A percentile compares a stretch with the other conserved stretches of the same genome.
These are phyloP conservation scores for Westerdykella aurantiaca DNA, from an alignment of 2,329 filamentous ascomycete species.

Conservation along the genomic window DNA sequence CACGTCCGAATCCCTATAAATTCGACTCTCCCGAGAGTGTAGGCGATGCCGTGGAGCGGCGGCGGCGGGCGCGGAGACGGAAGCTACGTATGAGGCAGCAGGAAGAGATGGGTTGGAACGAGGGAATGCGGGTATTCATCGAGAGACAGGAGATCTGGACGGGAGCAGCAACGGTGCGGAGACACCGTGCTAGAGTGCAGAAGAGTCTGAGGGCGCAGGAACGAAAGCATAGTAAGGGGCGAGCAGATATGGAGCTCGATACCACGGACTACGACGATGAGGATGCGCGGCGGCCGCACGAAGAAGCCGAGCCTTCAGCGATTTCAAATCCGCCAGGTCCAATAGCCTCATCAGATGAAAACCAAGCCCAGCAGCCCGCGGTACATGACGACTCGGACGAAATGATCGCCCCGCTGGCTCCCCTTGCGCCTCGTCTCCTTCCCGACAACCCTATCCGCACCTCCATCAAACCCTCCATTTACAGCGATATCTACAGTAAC, in stretches of 20 bases:
- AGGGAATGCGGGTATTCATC: constrained; percentile 73
- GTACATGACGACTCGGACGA: constrained; percentile 4
- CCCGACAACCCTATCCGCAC: constrained; percentile 68
- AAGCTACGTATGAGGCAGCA: constrained; percentile 35
- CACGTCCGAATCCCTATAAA: constrained; percentile 27
- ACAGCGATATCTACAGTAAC: constrained; percentile 83
- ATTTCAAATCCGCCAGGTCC: not conserved
- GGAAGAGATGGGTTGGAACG: constrained; percentile 60
- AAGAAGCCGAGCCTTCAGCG: not conserved
- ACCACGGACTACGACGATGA: too few relatives aligned
- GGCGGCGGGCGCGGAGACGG: constrained; percentile 29
- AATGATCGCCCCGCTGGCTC: constrained; percentile 51
- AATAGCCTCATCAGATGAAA: too few relatives aligned
- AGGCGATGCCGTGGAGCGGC: constrained; percentile 32
- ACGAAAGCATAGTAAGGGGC: constrained; percentile 8
- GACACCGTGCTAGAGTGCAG: constrained; percentile 14
- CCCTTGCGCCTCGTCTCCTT: constrained; percentile 67
- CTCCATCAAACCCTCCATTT: constrained; percentile 66
- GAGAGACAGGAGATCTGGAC: constrained; percentile 80
- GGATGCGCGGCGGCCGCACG: not conserved
- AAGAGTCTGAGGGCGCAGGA: not conserved
- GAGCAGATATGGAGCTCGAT: too few relatives aligned
- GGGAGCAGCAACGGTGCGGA: constrained; percentile 54
- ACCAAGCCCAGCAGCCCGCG: not conserved
- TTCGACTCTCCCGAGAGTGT: constrained; percentile 45